phyloP scores from a whole-genome alignment of 2,329 filamentous ascomycete genomes.

The Xylaria sp. region DNA sequence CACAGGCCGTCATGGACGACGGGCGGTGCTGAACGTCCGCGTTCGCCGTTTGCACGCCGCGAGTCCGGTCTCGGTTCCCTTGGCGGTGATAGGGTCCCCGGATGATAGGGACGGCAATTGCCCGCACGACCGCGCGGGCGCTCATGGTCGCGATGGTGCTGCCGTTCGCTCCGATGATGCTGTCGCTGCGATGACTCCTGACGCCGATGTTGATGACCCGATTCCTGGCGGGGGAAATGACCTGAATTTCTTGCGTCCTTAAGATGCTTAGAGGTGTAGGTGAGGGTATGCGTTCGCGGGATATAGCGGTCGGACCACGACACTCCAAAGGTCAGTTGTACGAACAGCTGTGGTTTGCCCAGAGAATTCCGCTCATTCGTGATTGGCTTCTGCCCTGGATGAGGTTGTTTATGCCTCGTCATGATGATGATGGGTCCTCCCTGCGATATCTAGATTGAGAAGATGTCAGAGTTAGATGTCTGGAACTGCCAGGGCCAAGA shows the following conservation, averaged over 20 bases:
- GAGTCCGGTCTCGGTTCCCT: conserved; percentile 41
- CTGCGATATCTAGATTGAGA: neutral
- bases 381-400: conserved; percentile 35
- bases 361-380: conserved; percentile 45
- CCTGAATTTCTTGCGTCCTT: conserved; percentile 54
- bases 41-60: conserved; percentile 53
- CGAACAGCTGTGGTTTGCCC: conserved; percentile 58
- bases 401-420: conserved; percentile 27
- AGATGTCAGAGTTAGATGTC: conserved; percentile 28
- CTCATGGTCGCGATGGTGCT: conserved; percentile 37
- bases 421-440: conserved; percentile 46
- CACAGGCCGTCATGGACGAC: conserved; percentile 60
- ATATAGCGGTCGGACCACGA: conserved; percentile 60
- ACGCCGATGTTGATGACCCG: conserved; percentile 47
- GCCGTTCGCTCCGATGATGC: conserved; percentile 32
- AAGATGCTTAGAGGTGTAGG: conserved; percentile 60
- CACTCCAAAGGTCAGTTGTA: conserved; percentile 64
- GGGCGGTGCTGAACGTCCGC: conserved; percentile 62
- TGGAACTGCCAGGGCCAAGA: conserved; percentile 24
- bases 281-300: conserved; percentile 58
- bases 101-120: conserved; percentile 23
- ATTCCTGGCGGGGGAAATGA: conserved; percentile 59
- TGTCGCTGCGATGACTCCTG: conserved; percentile 36
- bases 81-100: conserved; percentile 30
- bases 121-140: conserved; percentile 36